phyloP scores from a whole-genome alignment of 2,329 filamentous ascomycete species.

The Pezicula carpinea region DNA sequence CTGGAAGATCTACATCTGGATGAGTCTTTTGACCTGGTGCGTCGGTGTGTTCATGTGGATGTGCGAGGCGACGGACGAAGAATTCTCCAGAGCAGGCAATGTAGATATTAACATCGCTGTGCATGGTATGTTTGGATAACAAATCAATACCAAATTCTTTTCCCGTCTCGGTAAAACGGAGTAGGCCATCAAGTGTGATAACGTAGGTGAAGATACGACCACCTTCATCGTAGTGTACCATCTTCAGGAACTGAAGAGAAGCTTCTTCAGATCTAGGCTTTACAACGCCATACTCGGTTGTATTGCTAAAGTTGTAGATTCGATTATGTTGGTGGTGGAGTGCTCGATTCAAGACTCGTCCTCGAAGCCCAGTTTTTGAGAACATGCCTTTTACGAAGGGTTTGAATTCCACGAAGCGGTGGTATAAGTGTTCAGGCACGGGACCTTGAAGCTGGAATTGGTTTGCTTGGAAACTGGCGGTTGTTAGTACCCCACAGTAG shows the following conservation, averaged over 20 bases:
- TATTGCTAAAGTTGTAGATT: slow-evolving; percentile 81
- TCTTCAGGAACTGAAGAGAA: slow-evolving; percentile 74
- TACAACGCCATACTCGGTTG: slow-evolving; percentile 69
- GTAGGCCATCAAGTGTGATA: slow-evolving; percentile 77
- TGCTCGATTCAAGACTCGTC: slow-evolving; percentile 75
- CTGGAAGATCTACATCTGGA: slow-evolving; percentile 41
- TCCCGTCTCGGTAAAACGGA: slow-evolving; percentile 92
- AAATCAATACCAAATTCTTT: slow-evolving; percentile 94
- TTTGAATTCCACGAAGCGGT: slow-evolving; percentile 89
- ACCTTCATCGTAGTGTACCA: slow-evolving; percentile 82
- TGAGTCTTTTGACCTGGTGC: slow-evolving; percentile 45
- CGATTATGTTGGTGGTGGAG: slow-evolving; percentile 86
- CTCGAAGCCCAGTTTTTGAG: slow-evolving; percentile 69
- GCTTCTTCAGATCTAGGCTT: slow-evolving; percentile 63
- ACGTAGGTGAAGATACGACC: slow-evolving; percentile 89
- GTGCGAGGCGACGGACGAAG: slow-evolving; percentile 69
- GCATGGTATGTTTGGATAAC: slow-evolving; percentile 94
- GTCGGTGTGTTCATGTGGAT: slow-evolving; percentile 41
- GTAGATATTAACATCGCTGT: slow-evolving; percentile 86
- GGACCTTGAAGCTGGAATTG: slow-evolving; percentile 85
- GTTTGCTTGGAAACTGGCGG: slow-evolving; percentile 78
- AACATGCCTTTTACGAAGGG: slow-evolving; percentile 91
- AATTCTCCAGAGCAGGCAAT: slow-evolving; percentile 93
- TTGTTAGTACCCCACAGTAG: slow-evolving; percentile 11
- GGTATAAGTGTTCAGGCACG: slow-evolving; percentile 75